A percentile compares a stretch with the other conserved stretches of the same genome.
Evolutionary conservation across 768 basidiomycete genomes (phyloP).

Genomic region (Termitomyces sp.): DNA sequence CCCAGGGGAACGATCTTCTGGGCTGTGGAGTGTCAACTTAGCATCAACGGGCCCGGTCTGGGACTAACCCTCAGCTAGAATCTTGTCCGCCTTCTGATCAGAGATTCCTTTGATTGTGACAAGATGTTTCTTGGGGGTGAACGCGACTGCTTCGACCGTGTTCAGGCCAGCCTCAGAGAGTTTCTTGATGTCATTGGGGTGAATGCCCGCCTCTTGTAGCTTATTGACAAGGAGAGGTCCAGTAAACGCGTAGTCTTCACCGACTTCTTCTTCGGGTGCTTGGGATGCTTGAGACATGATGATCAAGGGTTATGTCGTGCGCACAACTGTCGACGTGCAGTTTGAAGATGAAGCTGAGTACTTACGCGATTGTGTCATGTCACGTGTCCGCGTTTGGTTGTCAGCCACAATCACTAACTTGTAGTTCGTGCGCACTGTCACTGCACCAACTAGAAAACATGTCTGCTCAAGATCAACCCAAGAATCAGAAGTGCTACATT

Average conservation of each 20-base stretch:
- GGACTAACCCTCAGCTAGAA: conserved; percentile 78
- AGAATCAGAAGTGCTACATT: neutral
- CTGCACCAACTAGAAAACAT: neutral
- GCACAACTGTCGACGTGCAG: no score
- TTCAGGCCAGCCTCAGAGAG: conserved; percentile 87
- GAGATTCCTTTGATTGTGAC: conserved; percentile 95
- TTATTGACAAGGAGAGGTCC: conserved; percentile 87
- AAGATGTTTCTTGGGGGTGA: conserved; percentile 92
- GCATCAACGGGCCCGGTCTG: neutral
- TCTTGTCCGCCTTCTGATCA: conserved; percentile 97
- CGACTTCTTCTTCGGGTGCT: conserved; percentile 44
- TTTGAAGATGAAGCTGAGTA: no score
- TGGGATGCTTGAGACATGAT: conserved; percentile 59
- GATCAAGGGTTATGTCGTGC: neutral
- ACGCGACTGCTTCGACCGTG: conserved; percentile 94
- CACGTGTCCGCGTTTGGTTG: conserved; percentile 21
- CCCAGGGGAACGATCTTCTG: conserved; percentile 96
- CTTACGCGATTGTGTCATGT: conserved; percentile 15
- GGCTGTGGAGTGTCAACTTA: conserved; percentile 44
- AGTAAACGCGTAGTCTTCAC: conserved; percentile 57
- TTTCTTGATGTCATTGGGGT: conserved; percentile 91
- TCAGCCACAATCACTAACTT: no score
- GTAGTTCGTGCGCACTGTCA: neutral
- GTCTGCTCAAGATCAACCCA: neutral
- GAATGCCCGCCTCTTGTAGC: conserved; percentile 85